A percentile compares a stretch with the other conserved stretches of the same genome.
Conservation (phyloP, 345 rosid genomes). For the Odontarrhena argentea region DNA sequence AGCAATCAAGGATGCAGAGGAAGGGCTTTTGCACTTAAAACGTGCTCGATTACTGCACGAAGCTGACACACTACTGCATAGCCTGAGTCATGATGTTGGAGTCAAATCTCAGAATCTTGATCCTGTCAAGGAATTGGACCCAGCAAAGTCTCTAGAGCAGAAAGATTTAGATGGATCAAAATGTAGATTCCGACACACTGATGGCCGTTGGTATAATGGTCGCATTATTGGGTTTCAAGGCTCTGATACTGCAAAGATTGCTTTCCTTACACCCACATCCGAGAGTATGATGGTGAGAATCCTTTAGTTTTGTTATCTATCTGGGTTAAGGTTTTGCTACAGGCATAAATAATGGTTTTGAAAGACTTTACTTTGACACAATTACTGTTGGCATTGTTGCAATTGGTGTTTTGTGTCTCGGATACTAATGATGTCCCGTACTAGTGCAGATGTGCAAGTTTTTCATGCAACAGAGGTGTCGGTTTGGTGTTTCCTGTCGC, state of each 20-base stretch:
- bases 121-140: conserved; percentile 50
- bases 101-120: conserved; percentile 58
- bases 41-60: conserved; percentile 71
- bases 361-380: not conserved
- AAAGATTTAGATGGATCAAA: conserved; percentile 62
- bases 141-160: conserved; percentile 52
- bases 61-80: conserved; percentile 55
- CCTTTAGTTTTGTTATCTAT: not conserved
- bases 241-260: conserved; percentile 60
- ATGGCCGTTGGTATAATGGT: conserved; percentile 97
- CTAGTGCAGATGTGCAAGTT: conserved; percentile 97
- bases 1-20: conserved; percentile 75
- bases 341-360: not conserved
- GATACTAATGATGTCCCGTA: conserved; percentile 57
- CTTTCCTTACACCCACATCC: conserved; percentile 84
- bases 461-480: conserved; percentile 94
- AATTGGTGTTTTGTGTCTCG: conserved; percentile 29
- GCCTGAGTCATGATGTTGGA: conserved; percentile 35
- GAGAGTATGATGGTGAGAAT: conserved; percentile 82
- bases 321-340: conserved; percentile 7
- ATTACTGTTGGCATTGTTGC: conserved; percentile 6
- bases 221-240: conserved; percentile 60
- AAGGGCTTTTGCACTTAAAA: conserved; percentile 74
- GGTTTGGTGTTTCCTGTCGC: conserved; percentile 92
- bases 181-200: conserved; percentile 67